Base-by-base conservation (phyloP, 371 early-diverging fungal species). In the Umbelopsis sp. region DNA sequence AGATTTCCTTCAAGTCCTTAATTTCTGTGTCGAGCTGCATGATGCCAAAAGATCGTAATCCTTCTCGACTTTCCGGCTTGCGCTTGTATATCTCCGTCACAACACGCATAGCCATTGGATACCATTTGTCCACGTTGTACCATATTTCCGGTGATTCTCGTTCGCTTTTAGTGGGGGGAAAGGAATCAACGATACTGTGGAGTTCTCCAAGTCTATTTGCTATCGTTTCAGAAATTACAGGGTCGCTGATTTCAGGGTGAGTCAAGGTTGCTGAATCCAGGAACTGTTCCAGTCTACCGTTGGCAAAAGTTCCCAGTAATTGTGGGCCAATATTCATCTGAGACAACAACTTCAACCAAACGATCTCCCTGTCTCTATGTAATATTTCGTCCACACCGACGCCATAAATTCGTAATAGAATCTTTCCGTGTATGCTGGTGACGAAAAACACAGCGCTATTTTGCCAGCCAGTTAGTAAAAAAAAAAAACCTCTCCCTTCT, bases 211-310 rank as follows among this genome's bases (percentile, higher is more conserved):
- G 76, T 7, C 91, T 83, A 3, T 77, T 74, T 11, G 95, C 96
- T 72, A 96, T 93, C 32, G 85, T 80, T 24, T 78, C 76, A 63
- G 93, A 93, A 0, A 82, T 92, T 4, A 78, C 75, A 0, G 90
- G 85, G 50, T 86, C 71, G 11, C 91, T 81, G n/a, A 96, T 82
- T 41, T 93, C 93, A 7, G 80, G 76, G 63, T 83, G 83, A 0
- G 86, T 89, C 52, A 96, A 73, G 0, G 95, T 94, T 0, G 78
- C 81, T 20, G 93, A 91, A 44, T 92, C 89, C 5, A 96, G 79
- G 70, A 87, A 96, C 72, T 96, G 84, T 70, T 96, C 97, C 53
- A 96, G 84, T 11, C 97, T 86, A 11, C 97, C 97, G 69, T 96
- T 96, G 29, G 84, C 85, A 72, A 96, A 96, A 8, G 88, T 85